A percentile compares a stretch with the other conserved stretches of the same genome.
Evolutionary conservation across 2,329 filamentous ascomycete species (phyloP).

Genomic region (Periglandula ipomoeae): DNA sequence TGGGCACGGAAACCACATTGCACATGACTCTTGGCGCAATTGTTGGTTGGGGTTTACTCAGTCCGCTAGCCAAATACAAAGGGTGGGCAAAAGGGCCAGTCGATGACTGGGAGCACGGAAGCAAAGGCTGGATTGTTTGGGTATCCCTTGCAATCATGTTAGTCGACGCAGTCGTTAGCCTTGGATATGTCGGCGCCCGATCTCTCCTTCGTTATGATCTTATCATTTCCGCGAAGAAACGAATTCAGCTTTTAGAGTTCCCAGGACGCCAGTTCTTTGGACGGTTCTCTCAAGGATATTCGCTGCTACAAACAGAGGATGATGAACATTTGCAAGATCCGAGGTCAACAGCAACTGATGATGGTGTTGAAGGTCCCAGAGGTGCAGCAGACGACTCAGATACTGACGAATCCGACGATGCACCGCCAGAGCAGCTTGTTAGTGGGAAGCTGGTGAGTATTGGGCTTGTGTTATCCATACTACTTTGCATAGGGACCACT

Average conservation of each 20-base stretch:
- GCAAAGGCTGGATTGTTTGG: conserved; percentile 99
- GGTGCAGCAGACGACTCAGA: conserved; percentile 9
- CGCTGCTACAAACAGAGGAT: conserved; percentile 11
- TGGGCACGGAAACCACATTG: conserved; percentile 89
- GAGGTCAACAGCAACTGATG: neutral
- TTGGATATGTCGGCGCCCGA: conserved; percentile 66
- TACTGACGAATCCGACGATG: conserved; percentile 57
- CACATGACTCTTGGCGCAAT: conserved; percentile 92
- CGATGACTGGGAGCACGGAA: conserved; percentile 81
- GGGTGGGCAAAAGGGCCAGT: conserved; percentile 89
- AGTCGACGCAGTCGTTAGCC: conserved; percentile 80
- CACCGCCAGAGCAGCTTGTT: conserved; percentile 75
- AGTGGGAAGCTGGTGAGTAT: conserved; percentile 60
- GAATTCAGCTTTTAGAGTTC: neutral
- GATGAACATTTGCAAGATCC: neutral
- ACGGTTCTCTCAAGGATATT: conserved; percentile 14
- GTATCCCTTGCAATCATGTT: conserved; percentile 94
- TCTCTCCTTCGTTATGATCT: conserved; percentile 26
- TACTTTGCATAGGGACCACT: conserved; percentile 73
- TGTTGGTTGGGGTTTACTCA: conserved; percentile 83
- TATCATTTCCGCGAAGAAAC: neutral
- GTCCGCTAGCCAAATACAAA: conserved; percentile 73
- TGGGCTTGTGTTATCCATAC: conserved; percentile 67
- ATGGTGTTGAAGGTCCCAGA: neutral
- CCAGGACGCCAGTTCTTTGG: neutral